Conservation (phyloP, 78 protist genomes). For the slime mould (Dictyostelium discoideum) region dicty_2.7 NC_007088.5:4429001-4429500, state of each 20-base stretch:
- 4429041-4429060: no score
- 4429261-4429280: neutral
- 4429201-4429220: neutral
- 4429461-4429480: neutral
- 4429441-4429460: neutral
- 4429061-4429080: no score
- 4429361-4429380: neutral
- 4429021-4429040: no score
- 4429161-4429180: neutral
- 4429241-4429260: neutral
- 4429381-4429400: neutral
- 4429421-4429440: neutral
- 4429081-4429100: neutral
- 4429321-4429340: neutral
- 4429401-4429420: neutral
- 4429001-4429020: no score
- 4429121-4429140: neutral
- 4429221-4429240: neutral
- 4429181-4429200: neutral
- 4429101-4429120: neutral
- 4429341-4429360: neutral
- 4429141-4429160: neutral
- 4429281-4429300: neutral
- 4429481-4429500: neutral
- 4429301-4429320: neutral